Evolutionary conservation across 208 protist genomes (phyloP).

Genomic region (Acanthamoeba culbertsoni): DNA sequence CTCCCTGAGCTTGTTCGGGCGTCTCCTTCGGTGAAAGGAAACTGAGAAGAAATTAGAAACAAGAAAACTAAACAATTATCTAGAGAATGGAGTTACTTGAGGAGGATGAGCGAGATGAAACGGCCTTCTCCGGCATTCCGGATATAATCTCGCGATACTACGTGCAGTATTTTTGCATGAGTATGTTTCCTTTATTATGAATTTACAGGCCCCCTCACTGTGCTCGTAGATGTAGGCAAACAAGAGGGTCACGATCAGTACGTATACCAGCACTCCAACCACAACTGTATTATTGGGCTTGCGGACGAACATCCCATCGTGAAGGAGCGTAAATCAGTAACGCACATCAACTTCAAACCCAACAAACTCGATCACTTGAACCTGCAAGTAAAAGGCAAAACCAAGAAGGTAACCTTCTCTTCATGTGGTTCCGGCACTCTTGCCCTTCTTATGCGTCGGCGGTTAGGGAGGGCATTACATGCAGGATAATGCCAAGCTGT

Average conservation of each 20-base stretch:
- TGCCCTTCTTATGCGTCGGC: not conserved
- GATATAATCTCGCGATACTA: conserved; percentile 54
- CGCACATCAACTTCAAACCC: conserved; percentile 12
- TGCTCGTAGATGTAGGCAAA: not conserved
- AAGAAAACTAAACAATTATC: too few species aligned
- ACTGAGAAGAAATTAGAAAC: too few species aligned
- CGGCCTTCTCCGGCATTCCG: conserved; percentile 4
- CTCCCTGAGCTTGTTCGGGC: not conserved
- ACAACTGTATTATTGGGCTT: conserved; percentile 43
- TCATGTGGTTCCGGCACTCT: not conserved
- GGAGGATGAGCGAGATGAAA: conserved; percentile 2
- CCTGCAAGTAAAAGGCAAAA: conserved; percentile 18
- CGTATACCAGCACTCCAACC: conserved; percentile 58
- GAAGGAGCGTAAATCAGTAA: not conserved
- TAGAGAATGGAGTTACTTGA: conserved; percentile 16
- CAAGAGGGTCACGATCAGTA: conserved; percentile 52
- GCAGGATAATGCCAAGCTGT: conserved; percentile 10
- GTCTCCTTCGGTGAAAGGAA: too few species aligned
- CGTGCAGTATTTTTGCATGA: not conserved
- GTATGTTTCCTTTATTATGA: too few species aligned
- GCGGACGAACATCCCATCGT: not conserved
- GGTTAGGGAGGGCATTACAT: conserved; percentile 10
- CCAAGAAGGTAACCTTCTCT: conserved; percentile 8
- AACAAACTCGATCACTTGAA: not conserved
- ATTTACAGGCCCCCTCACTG: too few species aligned